phyloP scores from a whole-genome alignment of 495 filamentous ascomycete genomes.

The Talaromyces nanjingensis region DNA sequence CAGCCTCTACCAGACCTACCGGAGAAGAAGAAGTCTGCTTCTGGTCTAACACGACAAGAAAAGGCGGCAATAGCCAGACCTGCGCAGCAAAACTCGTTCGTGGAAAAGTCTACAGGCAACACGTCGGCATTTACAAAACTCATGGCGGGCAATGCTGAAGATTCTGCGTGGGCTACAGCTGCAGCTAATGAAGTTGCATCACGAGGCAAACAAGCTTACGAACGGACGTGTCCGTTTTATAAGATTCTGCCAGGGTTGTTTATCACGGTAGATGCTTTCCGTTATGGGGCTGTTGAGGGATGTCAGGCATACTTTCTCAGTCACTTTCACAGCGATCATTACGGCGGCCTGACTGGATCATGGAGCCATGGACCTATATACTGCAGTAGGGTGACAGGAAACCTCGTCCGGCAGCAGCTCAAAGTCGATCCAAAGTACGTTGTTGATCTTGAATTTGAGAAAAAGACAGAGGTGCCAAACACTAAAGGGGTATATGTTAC shows the following conservation, averaged over 20 bases:
- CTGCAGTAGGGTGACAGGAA: conserved; percentile 86
- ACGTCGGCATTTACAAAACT: conserved; percentile 80
- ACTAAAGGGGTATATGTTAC: conserved; percentile 80
- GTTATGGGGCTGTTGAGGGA: conserved; percentile 87
- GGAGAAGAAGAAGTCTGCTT: conserved; percentile 14
- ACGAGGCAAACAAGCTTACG: conserved; percentile 81
- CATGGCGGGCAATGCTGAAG: conserved; percentile 86
- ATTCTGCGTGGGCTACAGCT: conserved; percentile 81
- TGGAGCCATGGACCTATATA: conserved; percentile 97
- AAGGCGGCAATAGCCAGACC: conserved; percentile 65
- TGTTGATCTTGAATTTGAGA: conserved; percentile 78
- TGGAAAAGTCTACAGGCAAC: conserved; percentile 30
- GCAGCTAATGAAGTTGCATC: conserved; percentile 71
- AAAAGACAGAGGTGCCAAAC: conserved; percentile 67
- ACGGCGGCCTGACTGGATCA: conserved; percentile 77
- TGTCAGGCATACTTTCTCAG: conserved; percentile 95
- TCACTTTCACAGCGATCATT: conserved; percentile 98
- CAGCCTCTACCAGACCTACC: conserved; percentile 43
- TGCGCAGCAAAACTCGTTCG: conserved; percentile 68
- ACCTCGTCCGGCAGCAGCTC: conserved; percentile 80
- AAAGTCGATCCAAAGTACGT: conserved; percentile 82
- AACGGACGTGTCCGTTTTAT: conserved; percentile 94
- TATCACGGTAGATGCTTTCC: conserved; percentile 93
- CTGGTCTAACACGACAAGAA: conserved; percentile 47
- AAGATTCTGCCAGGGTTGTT: conserved; percentile 90